These are phyloP conservation scores for Viridothelium virens DNA, from an alignment of 495 filamentous ascomycete species.

Conservation along the genomic window DNA sequence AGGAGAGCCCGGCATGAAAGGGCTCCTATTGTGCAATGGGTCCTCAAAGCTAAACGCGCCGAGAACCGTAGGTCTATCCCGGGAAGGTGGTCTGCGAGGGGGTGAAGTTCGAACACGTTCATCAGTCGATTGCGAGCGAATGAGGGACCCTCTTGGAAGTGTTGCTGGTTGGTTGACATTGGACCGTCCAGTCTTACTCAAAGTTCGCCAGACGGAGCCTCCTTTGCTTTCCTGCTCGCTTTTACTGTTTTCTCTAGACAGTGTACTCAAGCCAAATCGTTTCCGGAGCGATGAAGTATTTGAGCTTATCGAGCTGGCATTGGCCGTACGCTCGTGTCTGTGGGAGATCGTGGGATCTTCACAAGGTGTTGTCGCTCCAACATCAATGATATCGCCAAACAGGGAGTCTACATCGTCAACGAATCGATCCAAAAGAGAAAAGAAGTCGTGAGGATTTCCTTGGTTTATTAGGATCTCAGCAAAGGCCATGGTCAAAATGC, in stretches of 20 bases:
- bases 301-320: constrained; percentile 53
- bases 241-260: constrained; percentile 71
- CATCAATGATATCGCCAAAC: constrained; percentile 56
- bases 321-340: constrained; percentile 41
- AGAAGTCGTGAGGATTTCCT: constrained; percentile 70
- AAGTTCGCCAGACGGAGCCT: constrained; percentile 73
- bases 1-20: constrained; percentile 36
- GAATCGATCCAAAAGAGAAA: constrained; percentile 81
- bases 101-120: constrained; percentile 46
- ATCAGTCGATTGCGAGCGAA: constrained; percentile 78
- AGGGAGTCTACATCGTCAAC: constrained; percentile 87
- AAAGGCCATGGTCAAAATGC: constrained; percentile 82
- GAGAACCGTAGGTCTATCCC: constrained; percentile 45
- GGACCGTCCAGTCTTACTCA: constrained; percentile 72
- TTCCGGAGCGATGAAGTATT: constrained; percentile 79
- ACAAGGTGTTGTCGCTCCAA: constrained; percentile 30
- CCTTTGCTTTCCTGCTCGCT: constrained; percentile 60
- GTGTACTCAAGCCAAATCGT: constrained; percentile 67
- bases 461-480: constrained; percentile 77
- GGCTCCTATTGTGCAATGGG: constrained; percentile 38
- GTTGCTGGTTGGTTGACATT: constrained; percentile 45
- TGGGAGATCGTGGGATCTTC: constrained; percentile 42
- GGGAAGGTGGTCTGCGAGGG: constrained; percentile 38
- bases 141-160: constrained; percentile 55
- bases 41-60: constrained; percentile 48